Evolutionary conservation across 2,329 filamentous ascomycete species (phyloP).

Genomic region (Cyphellophora europaea): DNA sequence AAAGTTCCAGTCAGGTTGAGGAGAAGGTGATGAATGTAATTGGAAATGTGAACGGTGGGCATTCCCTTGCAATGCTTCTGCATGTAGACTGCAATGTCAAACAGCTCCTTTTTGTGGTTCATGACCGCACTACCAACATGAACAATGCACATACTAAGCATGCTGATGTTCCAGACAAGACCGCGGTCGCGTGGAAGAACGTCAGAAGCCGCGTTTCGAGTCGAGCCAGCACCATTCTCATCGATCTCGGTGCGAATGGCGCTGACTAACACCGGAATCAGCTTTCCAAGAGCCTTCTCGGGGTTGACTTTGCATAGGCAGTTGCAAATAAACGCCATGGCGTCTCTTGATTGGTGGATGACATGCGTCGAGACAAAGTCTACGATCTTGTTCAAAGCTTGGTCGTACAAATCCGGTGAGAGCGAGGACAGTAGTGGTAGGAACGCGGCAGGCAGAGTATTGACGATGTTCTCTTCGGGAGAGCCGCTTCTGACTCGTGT

Average conservation of each 20-base stretch:
- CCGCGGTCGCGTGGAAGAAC: conserved; percentile 86
- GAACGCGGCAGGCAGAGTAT: conserved; percentile 83
- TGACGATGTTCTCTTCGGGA: conserved; percentile 94
- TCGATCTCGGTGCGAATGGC: conserved; percentile 96
- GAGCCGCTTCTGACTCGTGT: conserved; percentile 80
- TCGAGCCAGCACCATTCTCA: conserved; percentile 90
- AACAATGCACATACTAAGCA: conserved; percentile 96
- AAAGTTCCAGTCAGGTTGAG: conserved; percentile 93
- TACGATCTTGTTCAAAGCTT: conserved; percentile 83
- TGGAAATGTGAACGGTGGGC: conserved; percentile 91
- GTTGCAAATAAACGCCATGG: conserved; percentile 98
- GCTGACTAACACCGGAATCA: conserved; percentile 81
- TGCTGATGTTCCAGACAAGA: conserved; percentile 92
- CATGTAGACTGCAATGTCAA: conserved; percentile 91
- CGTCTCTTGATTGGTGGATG: conserved; percentile 91
- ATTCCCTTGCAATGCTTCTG: conserved; percentile 90
- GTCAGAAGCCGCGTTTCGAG: conserved; percentile 85
- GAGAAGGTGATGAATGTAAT: conserved; percentile 92
- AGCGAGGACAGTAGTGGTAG: conserved; percentile 83
- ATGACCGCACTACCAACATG: conserved; percentile 88
- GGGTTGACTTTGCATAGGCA: conserved; percentile 92
- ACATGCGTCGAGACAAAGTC: conserved; percentile 89
- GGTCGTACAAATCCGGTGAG: conserved; percentile 86
- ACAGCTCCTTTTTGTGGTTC: conserved; percentile 78
- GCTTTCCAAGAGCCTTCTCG: conserved; percentile 80